A percentile compares a stretch with the other conserved stretches of the same genome.
Conservation (phyloP, 805 yeast species). For the Metschnikowia dekortorum region DNA sequence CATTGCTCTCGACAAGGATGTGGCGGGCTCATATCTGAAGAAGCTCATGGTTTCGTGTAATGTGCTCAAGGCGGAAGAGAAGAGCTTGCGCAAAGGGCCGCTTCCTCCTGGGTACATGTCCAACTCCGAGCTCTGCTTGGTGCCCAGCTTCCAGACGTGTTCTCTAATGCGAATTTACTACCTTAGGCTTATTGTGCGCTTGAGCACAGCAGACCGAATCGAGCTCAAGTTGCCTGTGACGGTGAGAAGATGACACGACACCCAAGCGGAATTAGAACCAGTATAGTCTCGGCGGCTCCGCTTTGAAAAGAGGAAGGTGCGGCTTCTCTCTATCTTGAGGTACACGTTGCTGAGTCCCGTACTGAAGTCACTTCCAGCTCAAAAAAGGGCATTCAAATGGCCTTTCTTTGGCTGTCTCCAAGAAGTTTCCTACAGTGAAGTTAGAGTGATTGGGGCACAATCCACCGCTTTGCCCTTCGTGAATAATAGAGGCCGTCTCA, state of each 20-base stretch:
- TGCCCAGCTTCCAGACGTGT: constrained; percentile 39
- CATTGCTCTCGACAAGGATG: constrained; percentile 6
- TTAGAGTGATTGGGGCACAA: too few relatives aligned
- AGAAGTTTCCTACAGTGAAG: too few relatives aligned
- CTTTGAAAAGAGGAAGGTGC: too few relatives aligned
- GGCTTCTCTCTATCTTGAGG: too few relatives aligned
- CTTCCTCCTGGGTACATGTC: constrained; percentile 10
- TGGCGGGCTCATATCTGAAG: constrained; percentile 17
- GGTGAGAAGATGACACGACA: neutral
- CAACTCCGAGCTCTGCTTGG: constrained; percentile 27
- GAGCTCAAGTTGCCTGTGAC: constrained; percentile 26
- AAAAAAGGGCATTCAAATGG: too few relatives aligned
- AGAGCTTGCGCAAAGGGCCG: constrained; percentile 6
- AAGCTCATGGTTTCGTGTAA: constrained; percentile 25
- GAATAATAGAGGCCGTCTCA: too few relatives aligned
- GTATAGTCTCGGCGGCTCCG: too few relatives aligned
- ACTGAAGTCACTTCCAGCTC: too few relatives aligned
- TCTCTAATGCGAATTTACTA: constrained; percentile 32
- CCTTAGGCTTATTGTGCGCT: constrained; percentile 18
- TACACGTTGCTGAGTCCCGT: too few relatives aligned
- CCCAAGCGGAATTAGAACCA: too few relatives aligned
- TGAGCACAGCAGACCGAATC: constrained; percentile 20
- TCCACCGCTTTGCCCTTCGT: too few relatives aligned
- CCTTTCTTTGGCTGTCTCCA: too few relatives aligned
- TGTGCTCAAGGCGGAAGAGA: constrained; percentile 21